phyloP scores from a whole-genome alignment of 2,329 filamentous ascomycete species.

The Venturia nashicola region DNA sequence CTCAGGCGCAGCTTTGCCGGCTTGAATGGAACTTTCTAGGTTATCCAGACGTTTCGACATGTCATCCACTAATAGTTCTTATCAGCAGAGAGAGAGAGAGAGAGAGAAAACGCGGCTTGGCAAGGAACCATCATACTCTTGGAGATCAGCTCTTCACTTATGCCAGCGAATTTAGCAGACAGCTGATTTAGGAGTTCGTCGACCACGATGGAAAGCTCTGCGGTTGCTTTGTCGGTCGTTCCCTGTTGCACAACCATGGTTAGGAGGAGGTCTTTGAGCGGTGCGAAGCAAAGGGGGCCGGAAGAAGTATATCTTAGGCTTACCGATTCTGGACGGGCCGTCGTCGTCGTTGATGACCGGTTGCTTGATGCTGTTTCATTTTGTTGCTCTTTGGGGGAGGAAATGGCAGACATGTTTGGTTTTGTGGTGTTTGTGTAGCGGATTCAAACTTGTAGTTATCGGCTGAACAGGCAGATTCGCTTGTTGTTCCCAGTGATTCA shows the following conservation, averaged over 20 bases:
- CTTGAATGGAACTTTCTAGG: slow-evolving; percentile 60
- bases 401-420: background rate
- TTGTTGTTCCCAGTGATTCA: background rate
- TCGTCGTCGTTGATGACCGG: background rate
- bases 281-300: background rate
- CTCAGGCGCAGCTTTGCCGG: slow-evolving; percentile 29
- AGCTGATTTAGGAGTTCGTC: slow-evolving; percentile 79
- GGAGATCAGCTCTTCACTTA: slow-evolving; percentile 76
- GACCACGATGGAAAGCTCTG: slow-evolving; percentile 64
- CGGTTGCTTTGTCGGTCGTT: slow-evolving; percentile 34
- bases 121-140: slow-evolving; percentile 51
- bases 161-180: slow-evolving; percentile 70
- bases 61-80: slow-evolving; percentile 60
- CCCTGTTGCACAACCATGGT: background rate
- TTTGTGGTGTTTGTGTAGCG: background rate
- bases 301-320: background rate
- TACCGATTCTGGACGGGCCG: background rate
- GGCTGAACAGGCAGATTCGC: too few relatives aligned
- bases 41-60: slow-evolving; percentile 81
- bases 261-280: background rate
- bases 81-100: slow-evolving; percentile 7
- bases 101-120: too few relatives aligned
- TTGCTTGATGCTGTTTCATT: background rate
- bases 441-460: too few relatives aligned
- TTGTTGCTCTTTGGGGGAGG: background rate